Evolutionary conservation across 2,329 filamentous ascomycete species (phyloP).

Genomic region (Phaeoacremonium minimum): DNA sequence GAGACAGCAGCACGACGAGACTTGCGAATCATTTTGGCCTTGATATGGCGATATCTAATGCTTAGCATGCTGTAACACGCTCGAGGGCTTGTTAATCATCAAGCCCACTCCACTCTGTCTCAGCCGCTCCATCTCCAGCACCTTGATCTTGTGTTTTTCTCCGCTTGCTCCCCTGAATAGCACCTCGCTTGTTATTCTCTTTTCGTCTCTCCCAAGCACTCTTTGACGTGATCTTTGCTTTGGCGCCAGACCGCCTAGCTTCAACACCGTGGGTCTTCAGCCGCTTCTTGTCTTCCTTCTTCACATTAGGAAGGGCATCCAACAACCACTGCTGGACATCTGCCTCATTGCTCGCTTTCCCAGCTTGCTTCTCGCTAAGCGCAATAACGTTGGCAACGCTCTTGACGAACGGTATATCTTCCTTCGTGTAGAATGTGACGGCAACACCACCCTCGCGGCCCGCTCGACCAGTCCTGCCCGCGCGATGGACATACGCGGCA

Average conservation of each 20-base stretch:
- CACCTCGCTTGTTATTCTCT: conserved; percentile 63
- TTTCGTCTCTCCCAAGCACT: conserved; percentile 68
- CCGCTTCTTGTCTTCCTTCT: conserved; percentile 78
- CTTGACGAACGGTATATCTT: conserved; percentile 86
- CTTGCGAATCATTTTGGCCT: too few relatives aligned
- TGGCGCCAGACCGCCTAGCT: conserved; percentile 48
- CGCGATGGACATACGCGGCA: conserved; percentile 88
- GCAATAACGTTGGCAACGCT: conserved; percentile 91
- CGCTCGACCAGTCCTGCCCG: conserved; percentile 84
- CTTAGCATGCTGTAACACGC: too few relatives aligned
- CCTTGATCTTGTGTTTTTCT: conserved; percentile 66
- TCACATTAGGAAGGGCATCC: conserved; percentile 77
- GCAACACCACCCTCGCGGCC: conserved; percentile 84
- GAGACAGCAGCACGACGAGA: too few relatives aligned
- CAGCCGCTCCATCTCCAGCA: conserved; percentile 37
- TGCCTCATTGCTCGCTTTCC: conserved; percentile 45
- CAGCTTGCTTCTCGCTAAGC: conserved; percentile 69
- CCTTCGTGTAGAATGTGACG: conserved; percentile 92
- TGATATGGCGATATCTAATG: too few relatives aligned
- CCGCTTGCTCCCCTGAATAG: conserved; percentile 58
- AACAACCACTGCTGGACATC: conserved; percentile 81
- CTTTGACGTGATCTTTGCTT: conserved; percentile 75
- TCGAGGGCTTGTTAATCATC: too few relatives aligned
- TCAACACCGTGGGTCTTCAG: conserved; percentile 81
- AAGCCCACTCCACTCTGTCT: neutral